Evolutionary conservation across 768 basidiomycete genomes (phyloP).

Genomic region (Boletus reticuloceps): DNA sequence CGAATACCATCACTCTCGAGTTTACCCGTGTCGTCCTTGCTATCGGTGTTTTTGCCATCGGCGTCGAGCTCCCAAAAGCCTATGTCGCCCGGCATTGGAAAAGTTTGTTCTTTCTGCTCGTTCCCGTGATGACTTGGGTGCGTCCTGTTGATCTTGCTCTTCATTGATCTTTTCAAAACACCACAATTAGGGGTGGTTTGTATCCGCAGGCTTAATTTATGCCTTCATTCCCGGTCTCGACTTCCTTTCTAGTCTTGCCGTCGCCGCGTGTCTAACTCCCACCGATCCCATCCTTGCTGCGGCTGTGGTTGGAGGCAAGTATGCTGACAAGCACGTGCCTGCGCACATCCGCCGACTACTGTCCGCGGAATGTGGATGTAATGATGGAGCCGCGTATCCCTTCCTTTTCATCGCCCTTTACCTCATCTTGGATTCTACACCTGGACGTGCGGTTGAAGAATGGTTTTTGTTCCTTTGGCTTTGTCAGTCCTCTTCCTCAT

Average conservation of each 20-base stretch:
- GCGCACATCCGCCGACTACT: conserved; percentile 70
- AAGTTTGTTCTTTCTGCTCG: conserved; percentile 79
- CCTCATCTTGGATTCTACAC: conserved; percentile 65
- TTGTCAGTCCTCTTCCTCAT: conserved; percentile 49
- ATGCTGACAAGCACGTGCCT: conserved; percentile 96
- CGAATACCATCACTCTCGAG: conserved; percentile 86
- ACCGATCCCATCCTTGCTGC: conserved; percentile 49
- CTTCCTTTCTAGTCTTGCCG: conserved; percentile 85
- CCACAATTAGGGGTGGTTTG: conserved; percentile 78
- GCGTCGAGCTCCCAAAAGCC: conserved; percentile 94
- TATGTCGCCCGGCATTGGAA: conserved; percentile 95
- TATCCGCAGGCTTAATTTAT: conserved; percentile 88
- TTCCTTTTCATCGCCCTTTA: conserved; percentile 91
- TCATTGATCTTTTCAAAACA: conserved; percentile 5
- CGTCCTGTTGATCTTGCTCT: conserved; percentile 27
- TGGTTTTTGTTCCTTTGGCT: conserved; percentile 91
- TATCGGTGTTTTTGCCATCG: conserved; percentile 96
- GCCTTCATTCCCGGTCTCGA: conserved; percentile 85
- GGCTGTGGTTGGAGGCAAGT: conserved; percentile 86
- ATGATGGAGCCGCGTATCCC: conserved; percentile 96
- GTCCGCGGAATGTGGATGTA: conserved; percentile 82
- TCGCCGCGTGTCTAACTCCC: conserved; percentile 91
- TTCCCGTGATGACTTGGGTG: conserved; percentile 84
- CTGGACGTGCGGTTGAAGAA: conserved; percentile 67
- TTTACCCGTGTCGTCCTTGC: conserved; percentile 89